phyloP scores from a whole-genome alignment of 345 rosid genomes.

The Gossypium rotundifolium region DNA sequence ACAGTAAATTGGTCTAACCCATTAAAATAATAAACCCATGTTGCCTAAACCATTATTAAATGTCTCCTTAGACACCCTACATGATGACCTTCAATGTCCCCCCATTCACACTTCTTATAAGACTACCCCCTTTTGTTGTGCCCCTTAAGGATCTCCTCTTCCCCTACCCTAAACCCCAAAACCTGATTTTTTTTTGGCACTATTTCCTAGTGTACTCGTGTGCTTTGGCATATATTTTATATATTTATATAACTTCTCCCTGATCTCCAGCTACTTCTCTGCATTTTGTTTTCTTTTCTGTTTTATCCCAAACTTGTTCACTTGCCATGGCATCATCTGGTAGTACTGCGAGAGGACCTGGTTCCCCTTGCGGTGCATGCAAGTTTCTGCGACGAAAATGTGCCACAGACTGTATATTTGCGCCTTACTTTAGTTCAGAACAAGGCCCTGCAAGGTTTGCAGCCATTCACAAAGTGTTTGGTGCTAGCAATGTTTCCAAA shows the following conservation, averaged over 20 bases:
- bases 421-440: slow-evolving; percentile 67
- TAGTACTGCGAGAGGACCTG: slow-evolving; percentile 11
- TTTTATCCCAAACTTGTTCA: not conserved
- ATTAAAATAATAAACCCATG: slow-evolving; percentile 2
- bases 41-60: slow-evolving; percentile 42
- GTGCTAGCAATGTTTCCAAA: slow-evolving; percentile 73
- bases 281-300: slow-evolving; percentile 1
- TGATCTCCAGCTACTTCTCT: slow-evolving; percentile 22
- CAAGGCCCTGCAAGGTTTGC: slow-evolving; percentile 67
- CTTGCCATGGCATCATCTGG: slow-evolving; percentile 40
- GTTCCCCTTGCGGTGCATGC: slow-evolving; percentile 81
- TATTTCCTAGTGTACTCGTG: slow-evolving; percentile 44
- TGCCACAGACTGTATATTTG: slow-evolving; percentile 60
- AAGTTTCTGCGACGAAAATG: slow-evolving; percentile 71
- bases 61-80: slow-evolving; percentile 56
- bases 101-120: slow-evolving; percentile 42
- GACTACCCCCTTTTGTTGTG: not conserved
- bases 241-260: not conserved
- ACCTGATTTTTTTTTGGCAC: slow-evolving; percentile 18
- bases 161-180: not conserved
- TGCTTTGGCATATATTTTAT: slow-evolving; percentile 15
- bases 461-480: slow-evolving; percentile 73
- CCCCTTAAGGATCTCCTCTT: not conserved
- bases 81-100: slow-evolving; percentile 45
- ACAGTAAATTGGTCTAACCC: not conserved